Base-by-base conservation (phyloP, 441 rosid species). In the Eutrema salsugineum region DNA sequence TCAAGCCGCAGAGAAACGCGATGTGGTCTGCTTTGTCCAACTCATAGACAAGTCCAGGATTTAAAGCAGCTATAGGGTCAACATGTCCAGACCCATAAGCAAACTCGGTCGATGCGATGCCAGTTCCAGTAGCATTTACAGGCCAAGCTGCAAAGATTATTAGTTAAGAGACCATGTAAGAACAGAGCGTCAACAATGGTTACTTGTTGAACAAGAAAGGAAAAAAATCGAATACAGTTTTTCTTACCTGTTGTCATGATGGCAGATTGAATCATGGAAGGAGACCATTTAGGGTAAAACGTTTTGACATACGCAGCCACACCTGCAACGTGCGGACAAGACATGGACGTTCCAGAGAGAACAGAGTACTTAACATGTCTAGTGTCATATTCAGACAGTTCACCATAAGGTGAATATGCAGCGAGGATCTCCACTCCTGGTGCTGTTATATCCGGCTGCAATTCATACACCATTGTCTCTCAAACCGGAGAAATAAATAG, bases 241-340 rank as follows among this genome's bases (percentile, higher is more conserved):
- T 9, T 20, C 16, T 36, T 69, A 84, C 90, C 86, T 0, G 88
- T 84, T n/a, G 95, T 86, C 89, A 87, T 87, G 28, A 87, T 79
- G 28, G 94, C 90, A 8, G 94, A 89, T 30, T 84, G 78, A 46
- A 87, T 80, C 24, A 87, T 83, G 1, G 95, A 77, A 53, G 89
- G 84, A 63, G 92, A 80, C 91, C 92, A 89, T 30, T 59, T 50
- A 0, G 88, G 91, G 32, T 83, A 70, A 30, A 79, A 72, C 1
- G 86, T n/a, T 38, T 86, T 87, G 16, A 89, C 44, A 66, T 82
- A 83, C 1, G 88, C 88, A 19, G 89, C 92, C 10, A 77, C 74
- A 2, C 84, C 90, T 15, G 87, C 75, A 5, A 38, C 81, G 38
- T 89, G 91, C 0, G 90, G 94, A 64, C 87, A 84, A 42, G 90